A percentile compares a stretch with the other conserved stretches of the same genome.
Conservation (phyloP, 129 eudicot species). For the Kitagawia praeruptora region DNA sequence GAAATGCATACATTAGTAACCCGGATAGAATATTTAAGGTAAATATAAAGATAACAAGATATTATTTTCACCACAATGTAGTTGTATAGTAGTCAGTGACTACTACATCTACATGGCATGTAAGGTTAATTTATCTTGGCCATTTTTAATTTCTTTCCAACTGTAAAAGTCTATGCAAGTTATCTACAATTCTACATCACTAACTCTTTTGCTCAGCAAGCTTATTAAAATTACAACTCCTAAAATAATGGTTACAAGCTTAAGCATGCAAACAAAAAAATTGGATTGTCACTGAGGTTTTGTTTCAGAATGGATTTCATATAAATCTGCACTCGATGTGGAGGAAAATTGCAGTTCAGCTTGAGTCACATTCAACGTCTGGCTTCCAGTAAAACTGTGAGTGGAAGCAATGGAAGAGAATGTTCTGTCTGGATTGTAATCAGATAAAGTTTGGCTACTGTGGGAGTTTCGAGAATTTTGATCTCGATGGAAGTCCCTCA, state of each 20-base stretch:
- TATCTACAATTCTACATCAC: background rate
- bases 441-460: constrained; percentile 23
- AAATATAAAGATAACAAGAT: no score
- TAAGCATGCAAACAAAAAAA: background rate
- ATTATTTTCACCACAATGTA: no score
- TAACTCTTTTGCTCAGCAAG: background rate
- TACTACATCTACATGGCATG: no score
- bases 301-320: constrained; percentile 25
- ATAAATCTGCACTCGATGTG: constrained; percentile 15
- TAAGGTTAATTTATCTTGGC: no score
- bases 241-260: background rate
- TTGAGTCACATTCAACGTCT: background rate
- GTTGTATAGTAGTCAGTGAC: no score
- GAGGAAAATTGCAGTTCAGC: background rate
- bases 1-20: no score
- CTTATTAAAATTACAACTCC: background rate
- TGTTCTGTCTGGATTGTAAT: constrained; percentile 22
- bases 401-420: constrained; percentile 27
- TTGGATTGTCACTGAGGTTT: constrained; percentile 10
- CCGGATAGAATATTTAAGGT: no score
- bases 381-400: constrained; percentile 2
- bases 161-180: background rate
- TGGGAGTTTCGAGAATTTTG: constrained; percentile 14
- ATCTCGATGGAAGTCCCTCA: constrained; percentile 51
- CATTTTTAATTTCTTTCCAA: background rate